Base-by-base conservation (phyloP, 108 stramenopile species). In the Heterococcus sp. region DNA sequence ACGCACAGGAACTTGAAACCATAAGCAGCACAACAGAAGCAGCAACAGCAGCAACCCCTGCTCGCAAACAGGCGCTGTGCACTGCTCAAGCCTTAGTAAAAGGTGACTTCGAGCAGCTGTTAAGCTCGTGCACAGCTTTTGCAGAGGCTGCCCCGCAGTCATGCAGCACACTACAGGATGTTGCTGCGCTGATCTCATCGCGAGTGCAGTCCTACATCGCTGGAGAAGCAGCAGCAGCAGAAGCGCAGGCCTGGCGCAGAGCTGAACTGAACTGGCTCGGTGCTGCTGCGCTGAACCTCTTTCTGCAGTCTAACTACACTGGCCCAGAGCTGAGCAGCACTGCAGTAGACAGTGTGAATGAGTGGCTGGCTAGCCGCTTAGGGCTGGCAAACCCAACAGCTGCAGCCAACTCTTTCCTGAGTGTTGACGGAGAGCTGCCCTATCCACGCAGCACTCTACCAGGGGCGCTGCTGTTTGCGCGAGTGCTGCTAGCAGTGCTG, bases 401-500 rank as follows among this genome's bases (percentile, higher is more conserved):
- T 3, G 14, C 32, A 29, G 63, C 79, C 37, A 81, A 81, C 79
- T 36, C 72, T 2, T 63, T 72, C 30, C 64, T 81, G 4, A 4
- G 71, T 33, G 72, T 71, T 40, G 79, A 81, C 2, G 79, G 79
- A 2, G 79, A 81, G 79, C 46, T 81, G 27, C 79, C 79, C 28
- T 81, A 81, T 38, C 79, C 79, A 2, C 58, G 29, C 35, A 72
- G 79, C 37, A 65, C 63, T 27, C 37, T 81, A 29, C 26, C 72
- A 31, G 71, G 32, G 35, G 38, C 70, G 34, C 72, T 81, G 34
- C 74, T 81, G 58, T 2, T 39, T 33, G 69, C 79, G 28, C 63
- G 79, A 46, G 29, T 46, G 30, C 39, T 81, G 29, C 34, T 81
- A 34, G 26, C 58, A 32, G 64, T 72, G 21, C 4, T 79, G 1